Base-by-base conservation (phyloP, 192 early-diverging fungal species). In the Endogone sp. region DNA sequence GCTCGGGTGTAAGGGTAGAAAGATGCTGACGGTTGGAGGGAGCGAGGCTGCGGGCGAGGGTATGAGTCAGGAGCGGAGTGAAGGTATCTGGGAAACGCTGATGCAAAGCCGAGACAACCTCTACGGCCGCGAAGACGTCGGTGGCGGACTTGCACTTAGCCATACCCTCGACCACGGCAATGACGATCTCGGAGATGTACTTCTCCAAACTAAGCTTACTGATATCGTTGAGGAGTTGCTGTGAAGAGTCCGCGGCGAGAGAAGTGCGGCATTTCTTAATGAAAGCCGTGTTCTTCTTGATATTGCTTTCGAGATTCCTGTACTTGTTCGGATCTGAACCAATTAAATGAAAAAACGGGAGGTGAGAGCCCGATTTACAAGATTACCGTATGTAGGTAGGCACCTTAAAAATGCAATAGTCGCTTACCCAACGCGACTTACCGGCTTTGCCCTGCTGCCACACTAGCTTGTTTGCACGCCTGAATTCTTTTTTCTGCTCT, bases 211-310 rank as follows among this genome's bases (percentile, higher is more conserved):
- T 94, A 20, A 99, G 83, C 58, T 89, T 84, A 31, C 82, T 82
- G 28, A 96, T 85, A 67, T 97, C 95, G 24, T 90, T 86, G 32
- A 94, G 67, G 24, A 96, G 81, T 71, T 92, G 93, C 29, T 71
- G 77, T 0, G 73, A 73, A 49, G 67, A 87, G 68, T 90, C 93
- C 37, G 79, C 91, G 67, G 81, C 83, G 69, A 86, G 83, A 74
- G 83, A 90, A 23, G 83, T 76, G 68, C 88, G 93, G 86, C 83
- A 98, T 69, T 96, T 96, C 74, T 94, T 94, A 66, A 97, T 93
- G 74, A 99, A 98, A 20, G 89, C 87, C 4, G 93, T 95, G 79
- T 98, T 98, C 83, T 98, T 98, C 75, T 98, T 99, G 60, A 99
- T 93, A 79, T 93, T 97, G 63, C 93, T 90, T 71, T 99, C 98